phyloP scores from a whole-genome alignment of 495 filamentous ascomycete species.

The Cercophora newfieldiana region DNA sequence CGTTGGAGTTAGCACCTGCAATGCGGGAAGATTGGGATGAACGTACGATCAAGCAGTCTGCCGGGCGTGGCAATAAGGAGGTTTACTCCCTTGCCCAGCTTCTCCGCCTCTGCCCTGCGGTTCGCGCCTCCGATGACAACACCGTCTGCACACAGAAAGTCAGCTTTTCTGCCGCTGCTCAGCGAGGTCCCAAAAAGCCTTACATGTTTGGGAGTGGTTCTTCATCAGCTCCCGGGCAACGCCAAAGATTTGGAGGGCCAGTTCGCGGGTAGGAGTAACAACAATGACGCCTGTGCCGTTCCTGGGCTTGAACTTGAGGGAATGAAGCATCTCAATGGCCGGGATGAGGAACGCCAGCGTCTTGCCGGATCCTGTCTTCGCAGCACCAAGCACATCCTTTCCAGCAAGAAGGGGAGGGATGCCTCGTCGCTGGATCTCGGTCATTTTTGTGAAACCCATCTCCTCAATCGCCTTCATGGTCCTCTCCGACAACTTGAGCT shows the following conservation, averaged over 20 bases:
- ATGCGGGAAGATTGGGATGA: background rate
- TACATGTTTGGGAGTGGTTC: conserved; percentile 69
- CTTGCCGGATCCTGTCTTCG: conserved; percentile 96
- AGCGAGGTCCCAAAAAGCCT: background rate
- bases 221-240: conserved; percentile 90
- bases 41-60: conserved; percentile 73
- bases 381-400: conserved; percentile 91
- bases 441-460: conserved; percentile 95
- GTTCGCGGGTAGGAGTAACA: conserved; percentile 83
- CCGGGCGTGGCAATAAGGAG: conserved; percentile 92
- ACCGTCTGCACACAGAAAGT: conserved; percentile 54
- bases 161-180: background rate
- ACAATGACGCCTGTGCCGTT: conserved; percentile 84
- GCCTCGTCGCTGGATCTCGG: conserved; percentile 85
- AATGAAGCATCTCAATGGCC: conserved; percentile 89
- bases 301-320: conserved; percentile 76
- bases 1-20: conserved; percentile 4
- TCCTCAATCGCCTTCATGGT: conserved; percentile 85
- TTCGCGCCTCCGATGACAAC: conserved; percentile 97
- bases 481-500: conserved; percentile 82
- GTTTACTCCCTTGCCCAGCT: conserved; percentile 91
- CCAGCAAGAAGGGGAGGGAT: conserved; percentile 89
- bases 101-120: conserved; percentile 86
- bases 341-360: conserved; percentile 94
- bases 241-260: conserved; percentile 94